Percentiles rank a stretch among this genome's conserved stretches.
Conservation (phyloP, 2,329 filamentous ascomycete species). For the Arthrobotrys sinensis region DNA sequence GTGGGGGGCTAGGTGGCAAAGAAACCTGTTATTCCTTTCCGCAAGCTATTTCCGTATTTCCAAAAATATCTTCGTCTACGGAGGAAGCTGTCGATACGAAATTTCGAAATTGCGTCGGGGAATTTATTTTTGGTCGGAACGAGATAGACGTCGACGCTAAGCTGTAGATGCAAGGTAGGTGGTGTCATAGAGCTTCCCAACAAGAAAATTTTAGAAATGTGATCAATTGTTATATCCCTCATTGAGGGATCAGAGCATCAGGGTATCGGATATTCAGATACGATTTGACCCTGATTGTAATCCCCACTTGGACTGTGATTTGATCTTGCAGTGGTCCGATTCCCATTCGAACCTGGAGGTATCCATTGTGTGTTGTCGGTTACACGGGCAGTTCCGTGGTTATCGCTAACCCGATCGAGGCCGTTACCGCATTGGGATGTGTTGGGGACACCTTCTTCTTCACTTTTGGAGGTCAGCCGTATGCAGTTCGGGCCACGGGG, state of each 20-base stretch:
- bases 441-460: conserved; percentile 3
- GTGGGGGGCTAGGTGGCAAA: not conserved
- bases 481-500: not conserved
- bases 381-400: conserved; percentile 18
- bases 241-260: not conserved
- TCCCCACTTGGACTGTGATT: not conserved
- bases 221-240: not conserved
- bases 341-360: conserved; percentile 14
- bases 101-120: not conserved
- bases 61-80: conserved; percentile 17
- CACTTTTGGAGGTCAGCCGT: not conserved
- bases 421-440: conserved; percentile 27
- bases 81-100: conserved; percentile 8
- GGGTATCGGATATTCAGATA: not conserved
- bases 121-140: not conserved
- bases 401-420: conserved; percentile 12
- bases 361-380: conserved; percentile 2
- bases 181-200: conserved; percentile 16
- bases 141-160: not conserved
- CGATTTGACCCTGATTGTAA: conserved; percentile 4
- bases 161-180: not conserved
- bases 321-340: not conserved
- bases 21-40: not conserved
- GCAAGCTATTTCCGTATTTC: conserved; percentile 2
- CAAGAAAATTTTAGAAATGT: not conserved